These are phyloP conservation scores for Aspergillus phoenicis DNA, from an alignment of 2,329 filamentous ascomycete genomes.

Conservation along the genomic window DNA sequence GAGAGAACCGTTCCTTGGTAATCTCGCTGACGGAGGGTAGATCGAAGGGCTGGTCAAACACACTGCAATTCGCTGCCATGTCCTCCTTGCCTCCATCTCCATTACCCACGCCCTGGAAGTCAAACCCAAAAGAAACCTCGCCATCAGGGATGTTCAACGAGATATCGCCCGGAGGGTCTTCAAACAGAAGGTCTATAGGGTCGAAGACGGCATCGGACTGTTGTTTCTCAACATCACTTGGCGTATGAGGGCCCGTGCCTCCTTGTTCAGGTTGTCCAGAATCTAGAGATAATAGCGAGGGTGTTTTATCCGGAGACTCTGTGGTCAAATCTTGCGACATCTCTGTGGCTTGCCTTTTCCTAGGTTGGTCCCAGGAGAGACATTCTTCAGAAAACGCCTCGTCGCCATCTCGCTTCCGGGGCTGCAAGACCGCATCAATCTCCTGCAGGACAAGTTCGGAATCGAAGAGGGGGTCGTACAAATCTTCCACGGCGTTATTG, in stretches of 20 bases:
- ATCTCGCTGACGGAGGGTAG: conserved; percentile 20
- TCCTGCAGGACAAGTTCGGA: conserved; percentile 21
- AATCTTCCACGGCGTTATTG: conserved; percentile 11
- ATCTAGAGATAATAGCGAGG: conserved; percentile 25
- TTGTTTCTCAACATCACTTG: conserved; percentile 15
- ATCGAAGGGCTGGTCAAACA: background rate
- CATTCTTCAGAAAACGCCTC: conserved; percentile 25
- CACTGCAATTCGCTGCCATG: background rate
- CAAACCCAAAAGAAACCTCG: conserved; percentile 7
- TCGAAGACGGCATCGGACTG: conserved; percentile 25
- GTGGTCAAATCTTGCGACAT: conserved; percentile 2
- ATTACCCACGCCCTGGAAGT: background rate
- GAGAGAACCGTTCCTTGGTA: conserved; percentile 27
- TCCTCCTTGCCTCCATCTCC: background rate
- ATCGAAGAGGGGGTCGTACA: conserved; percentile 26
- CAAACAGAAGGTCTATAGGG: conserved; percentile 24
- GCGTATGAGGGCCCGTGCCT: conserved; percentile 22
- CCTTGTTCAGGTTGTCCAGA: conserved; percentile 19
- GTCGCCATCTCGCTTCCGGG: conserved; percentile 28
- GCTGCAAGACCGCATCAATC: conserved; percentile 18
- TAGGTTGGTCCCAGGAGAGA: conserved; percentile 16
- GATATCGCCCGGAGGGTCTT: conserved; percentile 17
- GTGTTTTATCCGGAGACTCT: conserved; percentile 21
- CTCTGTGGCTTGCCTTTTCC: conserved; percentile 24
- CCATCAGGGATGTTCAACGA: conserved; percentile 5